Base-by-base conservation (phyloP, 2,329 filamentous ascomycete genomes). In the Xylariaceae sp. region DNA sequence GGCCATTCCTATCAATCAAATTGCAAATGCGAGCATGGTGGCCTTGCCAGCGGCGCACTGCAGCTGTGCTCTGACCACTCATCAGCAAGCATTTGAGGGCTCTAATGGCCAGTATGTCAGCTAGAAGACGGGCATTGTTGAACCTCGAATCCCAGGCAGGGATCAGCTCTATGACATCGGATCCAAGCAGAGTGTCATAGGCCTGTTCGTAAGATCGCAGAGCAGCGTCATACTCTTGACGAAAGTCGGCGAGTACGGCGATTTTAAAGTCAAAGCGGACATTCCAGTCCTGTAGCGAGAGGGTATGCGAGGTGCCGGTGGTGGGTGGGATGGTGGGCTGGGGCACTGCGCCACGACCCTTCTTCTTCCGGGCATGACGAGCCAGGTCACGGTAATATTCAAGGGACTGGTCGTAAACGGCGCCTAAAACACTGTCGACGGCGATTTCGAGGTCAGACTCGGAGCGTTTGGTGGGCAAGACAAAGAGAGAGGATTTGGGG, bases 361-460 rank as follows among this genome's bases (percentile, higher is more conserved):
- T 85, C 72, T 97, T 97, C 63, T 93, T 86, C 55, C 91, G 82
- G 8, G 86, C 78, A 71, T 95, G 92, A 48, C 95, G 91, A n/a
- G 89, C 90, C 11, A 97, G 75, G 57, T 98, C 92, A 37, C 91
- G 79, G 64, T 97, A 97, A 66, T 96, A 95, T 58, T 98, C 93
- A 37, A 92, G 72, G 17, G 88, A 82, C 17, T 83, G 74, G 1
- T 83, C 80, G 48, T 92, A 89, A 36, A 96, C 66, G 1, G 84
- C 78, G 2, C 80, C 73, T 37, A 96, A 73, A 33, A 95, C 79
- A 41, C 79, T 85, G 44, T 85, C 81, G 1, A 86, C 82, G 53
- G 92, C 89, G 6, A 82, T 80, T 49, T 82, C 77, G 19, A 94
- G 69, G 60, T 95, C 89, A 1, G 79, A 75, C 3, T 76, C 70